Percentiles rank a stretch among this genome's conserved stretches.
phyloP scores from a whole-genome alignment of 371 early-diverging fungal genomes.

The Actinomortierella wolfii region DNA sequence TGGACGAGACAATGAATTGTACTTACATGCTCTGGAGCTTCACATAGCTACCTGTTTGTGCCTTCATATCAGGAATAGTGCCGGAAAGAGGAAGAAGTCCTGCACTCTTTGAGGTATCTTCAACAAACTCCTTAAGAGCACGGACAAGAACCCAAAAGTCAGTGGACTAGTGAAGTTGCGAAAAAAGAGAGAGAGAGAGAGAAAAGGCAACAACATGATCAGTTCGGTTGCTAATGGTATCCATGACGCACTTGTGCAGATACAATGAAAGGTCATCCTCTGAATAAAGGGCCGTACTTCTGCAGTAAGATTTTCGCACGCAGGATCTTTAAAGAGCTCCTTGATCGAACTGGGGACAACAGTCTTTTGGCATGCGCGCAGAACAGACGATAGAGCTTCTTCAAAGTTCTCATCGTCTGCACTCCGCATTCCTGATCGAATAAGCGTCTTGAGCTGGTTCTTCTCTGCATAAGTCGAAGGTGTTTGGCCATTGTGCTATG shows the following conservation, averaged over 20 bases:
- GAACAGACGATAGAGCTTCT: conserved; percentile 74
- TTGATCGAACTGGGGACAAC: conserved; percentile 57
- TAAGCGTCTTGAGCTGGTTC: conserved; percentile 66
- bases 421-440: conserved; percentile 59
- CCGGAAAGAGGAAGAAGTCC: conserved; percentile 86
- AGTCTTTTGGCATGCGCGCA: conserved; percentile 49
- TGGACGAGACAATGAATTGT: too few relatives aligned
- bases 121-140: conserved; percentile 81
- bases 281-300: conserved; percentile 52
- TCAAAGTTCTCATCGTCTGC: conserved; percentile 87
- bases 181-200: neutral
- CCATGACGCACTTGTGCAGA: too few relatives aligned
- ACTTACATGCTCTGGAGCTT: conserved; percentile 79
- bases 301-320: conserved; percentile 52
- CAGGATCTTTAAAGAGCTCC: conserved; percentile 56
- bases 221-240: too few relatives aligned
- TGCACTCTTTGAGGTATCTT: conserved; percentile 62
- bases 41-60: conserved; percentile 88
- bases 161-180: conserved; percentile 68
- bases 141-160: conserved; percentile 87
- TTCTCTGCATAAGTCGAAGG: conserved; percentile 68
- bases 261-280: neutral
- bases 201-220: neutral
- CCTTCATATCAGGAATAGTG: conserved; percentile 94
- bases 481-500: conserved; percentile 53